Evolutionary conservation across 2,329 filamentous ascomycete genomes (phyloP), one percentile per base, ranked within the genome.

Genomic region (Fusarium verrucosum): DNA sequence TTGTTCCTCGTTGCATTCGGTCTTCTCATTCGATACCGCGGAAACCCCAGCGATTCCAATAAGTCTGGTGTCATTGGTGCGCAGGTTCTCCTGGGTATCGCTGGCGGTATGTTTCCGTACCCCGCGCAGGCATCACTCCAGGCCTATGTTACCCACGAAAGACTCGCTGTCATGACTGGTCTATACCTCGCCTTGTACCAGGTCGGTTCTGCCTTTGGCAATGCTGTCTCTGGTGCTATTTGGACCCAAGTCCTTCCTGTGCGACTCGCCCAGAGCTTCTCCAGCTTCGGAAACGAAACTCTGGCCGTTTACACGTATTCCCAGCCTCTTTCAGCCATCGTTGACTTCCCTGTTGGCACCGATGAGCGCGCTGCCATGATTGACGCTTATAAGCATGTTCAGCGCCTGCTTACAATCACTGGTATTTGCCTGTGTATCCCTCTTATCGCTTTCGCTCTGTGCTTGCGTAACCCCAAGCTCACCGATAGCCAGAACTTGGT

Each of bases 1-100:
- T 78, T 89, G 3, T 89, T 87, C 77, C 79, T 87, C 69, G 84
- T 87, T n/a, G 86, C 87, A 1, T 89, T 89, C 62, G 87, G 87
- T 10, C 79, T 90, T 1, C 78, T 90, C 17, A 89, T 89, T 69
- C 80, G 81, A 65, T 90, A 80, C 78, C 85, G 87, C n/a, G 87
- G 87, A 32, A 81, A 82, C 7, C 69, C 78, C 11, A 74, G 70
- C 17, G 54, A 68, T 1, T 73, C 78, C 10, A 79, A 76, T 58
- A 78, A 85, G 53, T 79, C 82, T 2, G 87, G 87, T 25, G 79
- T 90, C 52, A 85, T 90, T 56, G 87, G 83, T 16, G 86, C 83
- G 3, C 85, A 90, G 72, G 78, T 89, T 9, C 75, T 89, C 7
- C 80, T 90, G 2, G 87, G 87, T 65, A 79, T 89, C 47, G 86